Conservation (phyloP, 2,329 filamentous ascomycete genomes). For the Aspergillus fructus region DNA sequence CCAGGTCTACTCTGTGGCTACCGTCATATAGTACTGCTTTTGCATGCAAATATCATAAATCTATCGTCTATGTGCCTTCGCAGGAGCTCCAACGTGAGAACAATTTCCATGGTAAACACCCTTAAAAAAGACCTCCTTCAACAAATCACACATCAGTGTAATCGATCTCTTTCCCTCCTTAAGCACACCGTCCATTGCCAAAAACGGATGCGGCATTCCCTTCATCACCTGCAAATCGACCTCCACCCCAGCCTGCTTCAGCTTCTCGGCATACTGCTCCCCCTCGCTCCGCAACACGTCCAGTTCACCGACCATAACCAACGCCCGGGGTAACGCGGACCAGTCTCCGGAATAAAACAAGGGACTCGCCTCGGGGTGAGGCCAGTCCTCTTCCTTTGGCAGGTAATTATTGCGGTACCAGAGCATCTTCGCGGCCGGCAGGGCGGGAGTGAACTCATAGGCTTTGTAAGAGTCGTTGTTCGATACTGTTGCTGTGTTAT, state of each 20-base stretch:
- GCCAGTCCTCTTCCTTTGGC: constrained; percentile 47
- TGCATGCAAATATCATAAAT: not conserved
- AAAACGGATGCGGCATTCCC: constrained; percentile 59
- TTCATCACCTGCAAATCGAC: constrained; percentile 52
- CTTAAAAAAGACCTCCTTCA: constrained; percentile 29
- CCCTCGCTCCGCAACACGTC: constrained; percentile 59
- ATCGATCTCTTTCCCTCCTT: constrained; percentile 54
- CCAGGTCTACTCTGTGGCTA: not conserved
- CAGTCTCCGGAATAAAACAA: constrained; percentile 54
- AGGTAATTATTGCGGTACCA: constrained; percentile 63
- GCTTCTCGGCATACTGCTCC: constrained; percentile 50
- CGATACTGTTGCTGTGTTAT: constrained; percentile 53
- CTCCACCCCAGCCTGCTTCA: constrained; percentile 48
- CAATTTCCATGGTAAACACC: not conserved
- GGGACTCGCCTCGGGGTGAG: constrained; percentile 55
- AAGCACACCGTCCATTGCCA: constrained; percentile 58
- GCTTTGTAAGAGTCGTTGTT: constrained; percentile 51
- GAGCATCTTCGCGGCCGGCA: constrained; percentile 58
- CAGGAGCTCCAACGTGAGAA: not conserved
- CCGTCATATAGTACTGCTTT: not conserved
- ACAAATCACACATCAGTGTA: constrained; percentile 43
- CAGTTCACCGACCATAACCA: constrained; percentile 56
- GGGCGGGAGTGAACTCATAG: constrained; percentile 52
- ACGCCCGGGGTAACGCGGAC: constrained; percentile 50
- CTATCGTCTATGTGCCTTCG: not conserved